These are phyloP conservation scores for Rauvolfia tetraphylla DNA, from an alignment of 257 asterid genomes.

Conservation along the genomic window DNA sequence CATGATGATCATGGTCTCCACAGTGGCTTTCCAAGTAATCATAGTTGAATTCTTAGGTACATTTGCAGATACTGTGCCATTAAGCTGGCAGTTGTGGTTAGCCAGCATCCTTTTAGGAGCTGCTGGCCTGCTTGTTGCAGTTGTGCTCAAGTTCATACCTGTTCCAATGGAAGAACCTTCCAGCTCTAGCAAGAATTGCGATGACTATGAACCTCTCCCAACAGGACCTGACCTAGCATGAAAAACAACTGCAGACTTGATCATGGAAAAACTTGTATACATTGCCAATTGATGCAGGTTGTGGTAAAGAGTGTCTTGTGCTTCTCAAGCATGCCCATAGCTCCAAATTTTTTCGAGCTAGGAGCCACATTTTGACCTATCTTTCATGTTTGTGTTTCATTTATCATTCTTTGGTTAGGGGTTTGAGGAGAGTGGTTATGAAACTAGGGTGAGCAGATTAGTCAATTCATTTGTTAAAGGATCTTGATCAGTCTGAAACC, in stretches of 20 bases:
- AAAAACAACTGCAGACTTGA: neutral
- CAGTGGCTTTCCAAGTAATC: slow-evolving; percentile 59
- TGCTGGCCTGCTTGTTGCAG: slow-evolving; percentile 44
- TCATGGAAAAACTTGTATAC: neutral
- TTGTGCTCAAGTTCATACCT: slow-evolving; percentile 58
- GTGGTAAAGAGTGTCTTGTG: too few relatives aligned
- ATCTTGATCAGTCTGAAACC: too few relatives aligned
- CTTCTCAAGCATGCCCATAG: neutral
- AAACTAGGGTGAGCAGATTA: neutral
- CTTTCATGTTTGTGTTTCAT: neutral
- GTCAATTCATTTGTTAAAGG: neutral
- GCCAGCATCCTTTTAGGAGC: slow-evolving; percentile 55
- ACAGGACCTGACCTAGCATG: slow-evolving; percentile 69
- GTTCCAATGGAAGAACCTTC: slow-evolving; percentile 23
- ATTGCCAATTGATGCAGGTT: neutral
- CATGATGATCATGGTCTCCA: slow-evolving; percentile 42
- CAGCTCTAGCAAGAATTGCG: slow-evolving; percentile 33
- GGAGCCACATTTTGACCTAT: neutral
- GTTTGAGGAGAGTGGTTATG: neutral
- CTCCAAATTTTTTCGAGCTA: neutral
- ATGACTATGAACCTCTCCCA: slow-evolving; percentile 69
- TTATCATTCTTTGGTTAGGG: neutral
- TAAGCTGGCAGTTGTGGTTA: slow-evolving; percentile 52
- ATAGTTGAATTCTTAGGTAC: slow-evolving; percentile 64
- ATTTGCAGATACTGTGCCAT: slow-evolving; percentile 59